Base-by-base conservation (phyloP, 768 basidiomycete genomes). In the Ramaria sp. region DNA sequence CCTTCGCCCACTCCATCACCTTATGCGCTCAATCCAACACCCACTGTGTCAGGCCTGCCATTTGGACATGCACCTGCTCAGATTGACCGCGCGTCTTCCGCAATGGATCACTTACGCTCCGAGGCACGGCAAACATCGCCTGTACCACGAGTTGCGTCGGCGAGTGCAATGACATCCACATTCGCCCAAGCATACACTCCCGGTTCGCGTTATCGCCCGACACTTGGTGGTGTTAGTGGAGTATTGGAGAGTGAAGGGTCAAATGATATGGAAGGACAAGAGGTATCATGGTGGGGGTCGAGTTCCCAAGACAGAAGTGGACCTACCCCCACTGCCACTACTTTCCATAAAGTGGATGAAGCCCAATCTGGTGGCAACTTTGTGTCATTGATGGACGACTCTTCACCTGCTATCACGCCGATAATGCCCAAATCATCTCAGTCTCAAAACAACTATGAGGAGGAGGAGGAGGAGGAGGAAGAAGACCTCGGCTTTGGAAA, bases 401-500 rank as follows among this genome's bases (percentile, higher is more conserved):
- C 74, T 34, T 64, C 74, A 9, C 73, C 77, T 32, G 68, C 76
- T 3, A 65, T 74, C 39, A 64, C 68, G 16, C 67, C 61, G 15
- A 66, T 48, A 10, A 61, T 61, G 32, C 34, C 61, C 39, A 9
- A 13, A 56, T 57, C 27, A 24, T 52, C 60, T 25, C 58, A 18
- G 34, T 6, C 20, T n/a, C 27, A 39, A 9, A 38, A 43, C 45
- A 52, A 53, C 8, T 55, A 59, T 55, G 56, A 57, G 25, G 44
- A 60, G 24, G 53, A 61, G 50, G 66, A 72, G 7, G 80, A 81
- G 7, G 86, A 86, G 1, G 85, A 85, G 12, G 83, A 83, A 0
- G 92, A 95, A 42, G 92, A 96, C 63, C 76, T 99, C 49, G 96
- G 96, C 0, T 76, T 98, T 58, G 91, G 93, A 2, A 99, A 98